These are phyloP conservation scores for Cyberlindnera saturnus DNA, from an alignment of 805 yeast species.

Conservation along the genomic window DNA sequence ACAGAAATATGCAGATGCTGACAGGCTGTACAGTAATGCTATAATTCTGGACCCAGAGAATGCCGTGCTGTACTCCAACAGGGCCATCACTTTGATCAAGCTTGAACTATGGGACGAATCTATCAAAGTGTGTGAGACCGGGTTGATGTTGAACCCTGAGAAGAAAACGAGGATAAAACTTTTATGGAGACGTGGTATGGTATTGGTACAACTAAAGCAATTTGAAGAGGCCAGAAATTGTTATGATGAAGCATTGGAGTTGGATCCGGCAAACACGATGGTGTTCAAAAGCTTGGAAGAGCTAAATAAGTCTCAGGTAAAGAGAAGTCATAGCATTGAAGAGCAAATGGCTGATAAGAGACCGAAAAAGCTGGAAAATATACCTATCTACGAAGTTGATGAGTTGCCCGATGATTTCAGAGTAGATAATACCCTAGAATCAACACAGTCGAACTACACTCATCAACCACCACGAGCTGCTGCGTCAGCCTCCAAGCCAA, in stretches of 20 bases:
- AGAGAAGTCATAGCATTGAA: constrained; percentile 45
- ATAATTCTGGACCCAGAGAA: constrained; percentile 40
- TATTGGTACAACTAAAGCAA: constrained; percentile 27
- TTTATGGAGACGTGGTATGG: constrained; percentile 43
- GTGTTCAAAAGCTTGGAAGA: constrained; percentile 31
- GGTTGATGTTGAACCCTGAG: constrained; percentile 31
- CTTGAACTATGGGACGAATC: constrained; percentile 44
- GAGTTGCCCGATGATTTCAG: constrained; percentile 34
- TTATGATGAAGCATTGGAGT: constrained; percentile 30
- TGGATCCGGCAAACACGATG: constrained; percentile 36
- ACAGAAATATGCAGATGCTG: constrained; percentile 44
- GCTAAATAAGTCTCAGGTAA: constrained; percentile 19
- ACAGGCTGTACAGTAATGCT: constrained; percentile 50
- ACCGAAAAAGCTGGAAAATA: constrained; percentile 12
- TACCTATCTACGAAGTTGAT: constrained; percentile 38
- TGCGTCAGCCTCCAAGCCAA: background rate
- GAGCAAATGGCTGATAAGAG: constrained; percentile 33
- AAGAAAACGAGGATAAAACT: constrained; percentile 38
- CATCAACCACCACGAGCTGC: background rate
- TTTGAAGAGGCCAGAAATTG: constrained; percentile 23
- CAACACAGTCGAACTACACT: background rate
- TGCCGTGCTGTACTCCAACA: constrained; percentile 57
- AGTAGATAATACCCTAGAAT: background rate
- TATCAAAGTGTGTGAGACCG: constrained; percentile 42
- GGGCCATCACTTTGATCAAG: constrained; percentile 60